Conservation (phyloP, 2,329 filamentous ascomycete species). For the Diplodia scrobiculata region DNA sequence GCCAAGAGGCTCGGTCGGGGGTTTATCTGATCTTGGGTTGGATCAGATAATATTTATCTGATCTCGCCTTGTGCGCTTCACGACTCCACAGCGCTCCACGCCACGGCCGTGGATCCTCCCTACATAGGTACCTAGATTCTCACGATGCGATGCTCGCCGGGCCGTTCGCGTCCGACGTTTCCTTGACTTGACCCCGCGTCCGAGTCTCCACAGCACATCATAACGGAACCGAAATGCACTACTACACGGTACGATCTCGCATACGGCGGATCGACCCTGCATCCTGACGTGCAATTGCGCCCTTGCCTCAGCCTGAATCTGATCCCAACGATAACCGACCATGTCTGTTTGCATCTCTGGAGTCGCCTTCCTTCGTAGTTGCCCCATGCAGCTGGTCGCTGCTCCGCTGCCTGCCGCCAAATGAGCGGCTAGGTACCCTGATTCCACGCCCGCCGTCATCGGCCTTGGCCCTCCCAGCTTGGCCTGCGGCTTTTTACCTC, state of each 20-base stretch:
- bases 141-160: too few relatives aligned
- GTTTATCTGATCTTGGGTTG: slow-evolving; percentile 1
- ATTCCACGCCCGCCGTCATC: not conserved
- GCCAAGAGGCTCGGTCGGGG: not conserved
- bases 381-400: not conserved
- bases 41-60: too few relatives aligned
- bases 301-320: not conserved
- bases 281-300: slow-evolving; percentile 10
- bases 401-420: not conserved
- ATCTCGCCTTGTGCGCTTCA: too few relatives aligned
- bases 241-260: not conserved
- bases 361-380: not conserved
- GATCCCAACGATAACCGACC: not conserved
- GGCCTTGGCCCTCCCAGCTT: slow-evolving; percentile 9
- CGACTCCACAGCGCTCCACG: too few relatives aligned
- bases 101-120: too few relatives aligned
- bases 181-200: too few relatives aligned
- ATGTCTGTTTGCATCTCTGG: not conserved
- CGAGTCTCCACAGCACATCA: not conserved
- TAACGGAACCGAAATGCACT: not conserved
- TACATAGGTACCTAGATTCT: too few relatives aligned
- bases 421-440: not conserved
- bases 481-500: not conserved
- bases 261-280: not conserved
- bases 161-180: too few relatives aligned